A percentile compares a stretch with the other conserved stretches of the same genome.
Evolutionary conservation across 495 filamentous ascomycete genomes (phyloP).

Genomic region (Amorphotheca resinae): DNA sequence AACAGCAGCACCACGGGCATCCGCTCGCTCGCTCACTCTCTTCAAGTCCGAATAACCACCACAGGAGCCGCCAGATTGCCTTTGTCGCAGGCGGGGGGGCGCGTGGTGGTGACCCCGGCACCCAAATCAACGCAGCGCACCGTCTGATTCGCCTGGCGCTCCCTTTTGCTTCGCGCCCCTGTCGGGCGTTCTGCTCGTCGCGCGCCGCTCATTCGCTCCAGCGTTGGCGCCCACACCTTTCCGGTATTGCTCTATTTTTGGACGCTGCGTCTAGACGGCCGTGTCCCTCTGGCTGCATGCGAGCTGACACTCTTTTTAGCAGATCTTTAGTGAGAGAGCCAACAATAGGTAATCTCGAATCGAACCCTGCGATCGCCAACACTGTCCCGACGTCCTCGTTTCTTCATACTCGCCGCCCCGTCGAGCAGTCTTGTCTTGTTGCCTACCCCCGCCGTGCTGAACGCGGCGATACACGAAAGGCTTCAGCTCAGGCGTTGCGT

Average conservation of each 20-base stretch:
- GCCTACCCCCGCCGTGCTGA: too few relatives aligned
- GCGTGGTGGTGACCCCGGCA: background rate
- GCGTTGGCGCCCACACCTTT: slow-evolving; percentile 14
- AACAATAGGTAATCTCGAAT: too few relatives aligned
- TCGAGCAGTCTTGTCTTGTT: slow-evolving; percentile 7
- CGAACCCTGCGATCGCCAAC: slow-evolving; percentile 13
- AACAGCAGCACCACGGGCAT: too few relatives aligned
- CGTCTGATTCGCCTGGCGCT: slow-evolving; percentile 3
- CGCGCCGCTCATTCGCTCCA: slow-evolving; percentile 10
- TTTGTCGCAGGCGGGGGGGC: slow-evolving; percentile 13
- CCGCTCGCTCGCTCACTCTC: too few relatives aligned
- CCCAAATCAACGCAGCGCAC: too few relatives aligned
- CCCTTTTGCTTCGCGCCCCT: slow-evolving; percentile 2
- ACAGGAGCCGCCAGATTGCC: background rate
- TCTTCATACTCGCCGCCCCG: slow-evolving; percentile 6
- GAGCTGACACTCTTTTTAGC: slow-evolving; percentile 18
- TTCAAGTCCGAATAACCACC: too few relatives aligned
- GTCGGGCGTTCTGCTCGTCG: slow-evolving; percentile 7
- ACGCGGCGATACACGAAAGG: slow-evolving; percentile 3
- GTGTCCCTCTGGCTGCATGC: slow-evolving; percentile 6
- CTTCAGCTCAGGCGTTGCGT: slow-evolving; percentile 1
- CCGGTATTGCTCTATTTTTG: slow-evolving; percentile 9
- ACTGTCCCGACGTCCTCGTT: slow-evolving; percentile 6
- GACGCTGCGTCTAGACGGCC: background rate
- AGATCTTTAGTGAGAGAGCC: slow-evolving; percentile 15